Conservation (phyloP, 257 asterid genomes). For the Henckelia pumila region DNA sequence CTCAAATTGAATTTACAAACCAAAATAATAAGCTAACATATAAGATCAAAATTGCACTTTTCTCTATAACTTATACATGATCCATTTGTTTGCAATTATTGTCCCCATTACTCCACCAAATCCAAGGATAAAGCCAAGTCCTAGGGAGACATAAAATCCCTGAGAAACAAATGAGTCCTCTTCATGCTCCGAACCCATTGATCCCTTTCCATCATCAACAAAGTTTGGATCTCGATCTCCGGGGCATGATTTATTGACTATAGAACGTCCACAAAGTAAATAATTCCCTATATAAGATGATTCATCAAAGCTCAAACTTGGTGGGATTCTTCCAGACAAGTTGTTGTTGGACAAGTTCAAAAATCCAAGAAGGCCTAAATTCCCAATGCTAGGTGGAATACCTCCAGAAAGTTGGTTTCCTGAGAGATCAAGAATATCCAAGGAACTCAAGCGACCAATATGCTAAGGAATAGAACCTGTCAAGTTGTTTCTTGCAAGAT, state of each 20-base stretch:
- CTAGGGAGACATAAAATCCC: slow-evolving; percentile 13
- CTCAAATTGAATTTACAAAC: too few relatives aligned
- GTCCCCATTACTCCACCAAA: slow-evolving; percentile 24
- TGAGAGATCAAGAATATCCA: slow-evolving; percentile 23
- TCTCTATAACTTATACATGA: too few relatives aligned
- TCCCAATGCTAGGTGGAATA: slow-evolving; percentile 11
- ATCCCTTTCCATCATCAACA: not conserved
- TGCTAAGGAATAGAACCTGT: slow-evolving; percentile 12
- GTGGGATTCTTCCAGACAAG: slow-evolving; percentile 32
- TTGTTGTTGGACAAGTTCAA: slow-evolving; percentile 29
- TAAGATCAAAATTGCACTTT: too few relatives aligned
- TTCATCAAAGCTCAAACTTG: not conserved
- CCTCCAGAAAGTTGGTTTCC: slow-evolving; percentile 23
- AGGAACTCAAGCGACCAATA: not conserved
- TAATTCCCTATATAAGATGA: slow-evolving; percentile 16
- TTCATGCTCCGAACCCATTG: not conserved
- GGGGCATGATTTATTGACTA: slow-evolving; percentile 17
- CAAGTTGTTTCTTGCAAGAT: slow-evolving; percentile 23
- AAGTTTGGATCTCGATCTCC: slow-evolving; percentile 8
- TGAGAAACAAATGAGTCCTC: slow-evolving; percentile 15
- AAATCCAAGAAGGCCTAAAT: slow-evolving; percentile 3
- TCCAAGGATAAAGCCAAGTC: slow-evolving; percentile 19
- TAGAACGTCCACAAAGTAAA: slow-evolving; percentile 21
- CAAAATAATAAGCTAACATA: too few relatives aligned
- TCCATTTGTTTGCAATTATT: not conserved